A percentile compares a stretch with the other conserved stretches of the same genome.
Conservation (phyloP, 805 yeast genomes). For the Candida golubevii region DNA sequence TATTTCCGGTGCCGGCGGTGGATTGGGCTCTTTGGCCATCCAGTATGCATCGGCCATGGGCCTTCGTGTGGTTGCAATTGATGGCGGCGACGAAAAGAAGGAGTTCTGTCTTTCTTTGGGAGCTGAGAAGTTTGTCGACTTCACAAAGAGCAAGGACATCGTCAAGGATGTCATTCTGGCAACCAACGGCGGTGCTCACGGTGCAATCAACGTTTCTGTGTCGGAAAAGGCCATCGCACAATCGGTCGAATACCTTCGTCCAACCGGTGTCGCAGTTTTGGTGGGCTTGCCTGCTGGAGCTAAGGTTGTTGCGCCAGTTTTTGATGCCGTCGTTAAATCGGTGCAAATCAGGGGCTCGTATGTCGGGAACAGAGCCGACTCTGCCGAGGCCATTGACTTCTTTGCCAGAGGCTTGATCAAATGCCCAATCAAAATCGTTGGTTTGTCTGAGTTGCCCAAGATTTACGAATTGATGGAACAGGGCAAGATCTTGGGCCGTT, state of each 20-base stretch:
- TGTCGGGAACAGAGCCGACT: constrained; percentile 45
- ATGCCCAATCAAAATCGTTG: constrained; percentile 39
- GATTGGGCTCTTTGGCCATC: constrained; percentile 70
- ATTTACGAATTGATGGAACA: constrained; percentile 39
- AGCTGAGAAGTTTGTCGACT: constrained; percentile 62
- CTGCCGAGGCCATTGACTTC: constrained; percentile 44
- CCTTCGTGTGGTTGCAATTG: constrained; percentile 61
- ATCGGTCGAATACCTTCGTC: constrained; percentile 37
- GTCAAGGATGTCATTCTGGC: constrained; percentile 42
- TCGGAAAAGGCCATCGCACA: constrained; percentile 48
- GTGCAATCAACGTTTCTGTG: constrained; percentile 46
- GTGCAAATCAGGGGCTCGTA: constrained; percentile 39
- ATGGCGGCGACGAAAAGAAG: constrained; percentile 65
- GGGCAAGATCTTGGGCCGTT: constrained; percentile 42
- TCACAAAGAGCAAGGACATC: constrained; percentile 48
- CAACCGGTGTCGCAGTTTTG: constrained; percentile 40
- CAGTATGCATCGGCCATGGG: constrained; percentile 80
- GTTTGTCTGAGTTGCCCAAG: constrained; percentile 37
- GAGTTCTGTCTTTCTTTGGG: constrained; percentile 50
- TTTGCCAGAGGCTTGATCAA: constrained; percentile 40
- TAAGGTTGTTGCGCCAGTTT: constrained; percentile 36
- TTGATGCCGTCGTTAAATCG: constrained; percentile 38
- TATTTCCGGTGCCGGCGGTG: constrained; percentile 79
- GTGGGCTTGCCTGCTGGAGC: constrained; percentile 46
- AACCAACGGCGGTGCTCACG: constrained; percentile 61